A percentile compares a stretch with the other conserved stretches of the same genome.
These are phyloP conservation scores for Dinochytrium kinnereticum DNA, from an alignment of 371 early-diverging fungal genomes.

Conservation along the genomic window DNA sequence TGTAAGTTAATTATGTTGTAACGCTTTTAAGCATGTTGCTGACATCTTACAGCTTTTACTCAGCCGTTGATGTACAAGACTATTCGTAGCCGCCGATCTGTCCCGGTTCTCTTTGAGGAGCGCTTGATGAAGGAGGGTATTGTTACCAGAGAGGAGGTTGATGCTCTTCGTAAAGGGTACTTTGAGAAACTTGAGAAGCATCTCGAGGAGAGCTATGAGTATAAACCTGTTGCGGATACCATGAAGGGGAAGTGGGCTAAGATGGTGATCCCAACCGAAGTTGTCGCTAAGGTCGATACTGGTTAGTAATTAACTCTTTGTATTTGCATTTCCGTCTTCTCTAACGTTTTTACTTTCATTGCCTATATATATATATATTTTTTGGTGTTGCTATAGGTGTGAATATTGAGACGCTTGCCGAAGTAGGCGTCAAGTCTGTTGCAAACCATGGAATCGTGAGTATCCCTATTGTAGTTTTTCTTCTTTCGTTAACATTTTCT, in stretches of 20 bases:
- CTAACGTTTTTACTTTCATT: not conserved
- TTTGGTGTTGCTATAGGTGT: slow-evolving; percentile 32
- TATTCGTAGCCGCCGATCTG: slow-evolving; percentile 81
- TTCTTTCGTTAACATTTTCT: too few relatives aligned
- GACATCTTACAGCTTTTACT: slow-evolving; percentile 70
- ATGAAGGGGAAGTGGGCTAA: slow-evolving; percentile 73
- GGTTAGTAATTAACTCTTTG: slow-evolving; percentile 50
- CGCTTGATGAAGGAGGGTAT: slow-evolving; percentile 49
- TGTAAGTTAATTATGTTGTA: slow-evolving; percentile 9
- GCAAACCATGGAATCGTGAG: slow-evolving; percentile 57
- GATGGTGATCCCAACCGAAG: slow-evolving; percentile 63
- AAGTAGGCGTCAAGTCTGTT: slow-evolving; percentile 78
- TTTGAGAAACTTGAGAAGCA: slow-evolving; percentile 63
- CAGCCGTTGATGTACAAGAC: slow-evolving; percentile 96
- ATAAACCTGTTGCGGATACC: slow-evolving; percentile 66
- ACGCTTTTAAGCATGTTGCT: not conserved
- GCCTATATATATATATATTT: too few relatives aligned
- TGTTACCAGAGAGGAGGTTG: slow-evolving; percentile 50
- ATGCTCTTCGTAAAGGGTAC: slow-evolving; percentile 61
- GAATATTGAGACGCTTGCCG: slow-evolving; percentile 57
- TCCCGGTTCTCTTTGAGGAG: slow-evolving; percentile 82
- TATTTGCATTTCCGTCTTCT: not conserved
- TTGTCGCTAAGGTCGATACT: slow-evolving; percentile 60
- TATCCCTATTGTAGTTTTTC: not conserved
- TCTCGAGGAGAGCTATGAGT: slow-evolving; percentile 62